A percentile compares a stretch with the other conserved stretches of the same genome.
Conservation (phyloP, 495 filamentous ascomycete species). For the Annulohypoxylon moriforme region DNA sequence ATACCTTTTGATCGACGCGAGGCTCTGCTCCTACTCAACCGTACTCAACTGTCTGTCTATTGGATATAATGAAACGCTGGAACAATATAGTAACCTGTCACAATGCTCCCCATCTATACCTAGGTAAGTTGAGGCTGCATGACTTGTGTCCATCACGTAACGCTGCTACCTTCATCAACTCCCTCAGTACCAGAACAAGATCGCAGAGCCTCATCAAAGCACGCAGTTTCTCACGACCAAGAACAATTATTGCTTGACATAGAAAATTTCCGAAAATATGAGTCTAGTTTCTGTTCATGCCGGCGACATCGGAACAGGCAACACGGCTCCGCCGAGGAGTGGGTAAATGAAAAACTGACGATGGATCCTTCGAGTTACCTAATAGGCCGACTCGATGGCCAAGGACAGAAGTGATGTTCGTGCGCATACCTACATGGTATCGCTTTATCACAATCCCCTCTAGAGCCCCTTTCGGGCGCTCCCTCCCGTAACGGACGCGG, state of each 20-base stretch:
- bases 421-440: conserved; percentile 9
- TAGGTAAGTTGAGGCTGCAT: background rate
- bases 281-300: background rate
- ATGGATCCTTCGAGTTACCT: background rate
- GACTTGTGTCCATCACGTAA: background rate
- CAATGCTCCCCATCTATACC: background rate
- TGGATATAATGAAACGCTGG: background rate
- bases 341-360: conserved; percentile 14
- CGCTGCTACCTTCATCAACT: background rate
- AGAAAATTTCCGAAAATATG: background rate
- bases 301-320: conserved; percentile 25
- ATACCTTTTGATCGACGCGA: background rate
- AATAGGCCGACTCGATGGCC: conserved; percentile 17
- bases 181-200: background rate
- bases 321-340: background rate
- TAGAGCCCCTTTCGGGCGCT: background rate
- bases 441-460: conserved; percentile 8
- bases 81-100: background rate
- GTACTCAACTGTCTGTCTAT: background rate
- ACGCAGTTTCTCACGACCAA: background rate
- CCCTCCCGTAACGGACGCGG: background rate
- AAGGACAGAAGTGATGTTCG: conserved; percentile 9
- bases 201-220: background rate
- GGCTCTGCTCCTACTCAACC: background rate
- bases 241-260: background rate